These are phyloP conservation scores for Ophiostoma ulmi DNA, from an alignment of 2,329 filamentous ascomycete genomes.

Conservation along the genomic window DNA sequence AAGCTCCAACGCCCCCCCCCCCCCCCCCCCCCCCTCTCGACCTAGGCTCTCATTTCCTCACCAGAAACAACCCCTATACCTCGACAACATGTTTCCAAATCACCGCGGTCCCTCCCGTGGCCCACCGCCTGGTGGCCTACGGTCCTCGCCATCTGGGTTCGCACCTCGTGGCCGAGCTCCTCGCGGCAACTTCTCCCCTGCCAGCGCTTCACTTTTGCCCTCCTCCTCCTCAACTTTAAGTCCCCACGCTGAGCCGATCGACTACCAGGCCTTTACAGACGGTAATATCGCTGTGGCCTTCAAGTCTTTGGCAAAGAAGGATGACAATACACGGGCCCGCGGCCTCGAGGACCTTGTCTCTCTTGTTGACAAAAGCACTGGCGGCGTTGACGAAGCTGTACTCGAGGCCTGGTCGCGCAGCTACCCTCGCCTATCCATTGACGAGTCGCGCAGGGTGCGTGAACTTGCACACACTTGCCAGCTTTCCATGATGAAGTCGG, in stretches of 20 bases:
- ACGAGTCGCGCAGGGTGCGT: conserved; percentile 79
- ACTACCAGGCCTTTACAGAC: conserved; percentile 74
- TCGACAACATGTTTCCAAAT: neutral
- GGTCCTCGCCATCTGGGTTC: neutral
- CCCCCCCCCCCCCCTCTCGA: neutral
- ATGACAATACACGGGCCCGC: conserved; percentile 85
- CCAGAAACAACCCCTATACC: neutral
- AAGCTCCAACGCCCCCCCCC: neutral
- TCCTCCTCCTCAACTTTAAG: neutral
- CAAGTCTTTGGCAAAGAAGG: conserved; percentile 89
- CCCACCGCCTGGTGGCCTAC: neutral
- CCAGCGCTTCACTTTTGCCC: neutral
- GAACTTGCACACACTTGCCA: conserved; percentile 79
- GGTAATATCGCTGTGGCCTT: conserved; percentile 82
- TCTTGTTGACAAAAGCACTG: conserved; percentile 51
- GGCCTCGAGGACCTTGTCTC: conserved; percentile 78
- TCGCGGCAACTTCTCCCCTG: neutral
- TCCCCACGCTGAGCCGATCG: conserved; percentile 73
- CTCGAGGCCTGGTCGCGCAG: conserved; percentile 81
- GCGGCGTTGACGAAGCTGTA: conserved; percentile 71
- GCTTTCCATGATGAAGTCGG: conserved; percentile 53
- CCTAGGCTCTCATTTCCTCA: neutral
- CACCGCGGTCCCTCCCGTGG: neutral
- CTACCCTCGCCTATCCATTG: conserved; percentile 85
- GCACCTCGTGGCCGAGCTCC: neutral